Base-by-base conservation (phyloP, 176 grass and related monocot species). In the Carex pumila region DNA sequence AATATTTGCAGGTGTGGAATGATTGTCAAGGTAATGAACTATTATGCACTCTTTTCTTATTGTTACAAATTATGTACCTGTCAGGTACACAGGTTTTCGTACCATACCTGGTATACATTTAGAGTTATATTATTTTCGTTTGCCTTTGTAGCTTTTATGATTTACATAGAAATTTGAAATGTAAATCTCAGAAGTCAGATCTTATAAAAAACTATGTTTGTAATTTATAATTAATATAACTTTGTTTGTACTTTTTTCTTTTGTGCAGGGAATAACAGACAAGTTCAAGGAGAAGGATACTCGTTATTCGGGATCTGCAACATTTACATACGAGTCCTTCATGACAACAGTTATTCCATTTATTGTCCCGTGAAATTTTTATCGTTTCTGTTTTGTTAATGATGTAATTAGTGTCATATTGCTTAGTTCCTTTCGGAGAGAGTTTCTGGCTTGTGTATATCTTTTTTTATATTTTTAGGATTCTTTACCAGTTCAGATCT, bases 261-360 rank as follows among this genome's bases (percentile, higher is more conserved):
- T 11, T 29, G 0, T 79, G 9, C 63, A 98, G 95, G 92, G 92
- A 71, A 84, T 98, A 58, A 98, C 95, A 1, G 92, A 98, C 63
- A 98, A 95, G 72, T 98, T 98, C 64, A 98, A 95, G 70, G 92
- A 93, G 88, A 98, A 90, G 47, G 95, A 95, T 62, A 61, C 82
- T 0, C 79, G 89, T n/a, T 93, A 95, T 85, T 83, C 82, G 2
- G 95, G 95, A 37, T 95, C 91, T 0, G 92, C 91, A 32, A 90
- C 91, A 47, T 89, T 98, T 53, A 54, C 88, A 2, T 95, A 98
- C 0, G 95, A 98, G 17, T 80, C 86, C 6, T 98, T 98, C 86
- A 61, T 94, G 86, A 90, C 86, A 0, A 91, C 90, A 84, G 67
- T 95, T 81, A 89, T 95, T 62, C 92, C 95, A 4, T 95, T 98